Evolutionary conservation across 805 yeast species (phyloP).

Genomic region (Teunomyces lycoperdinae): DNA sequence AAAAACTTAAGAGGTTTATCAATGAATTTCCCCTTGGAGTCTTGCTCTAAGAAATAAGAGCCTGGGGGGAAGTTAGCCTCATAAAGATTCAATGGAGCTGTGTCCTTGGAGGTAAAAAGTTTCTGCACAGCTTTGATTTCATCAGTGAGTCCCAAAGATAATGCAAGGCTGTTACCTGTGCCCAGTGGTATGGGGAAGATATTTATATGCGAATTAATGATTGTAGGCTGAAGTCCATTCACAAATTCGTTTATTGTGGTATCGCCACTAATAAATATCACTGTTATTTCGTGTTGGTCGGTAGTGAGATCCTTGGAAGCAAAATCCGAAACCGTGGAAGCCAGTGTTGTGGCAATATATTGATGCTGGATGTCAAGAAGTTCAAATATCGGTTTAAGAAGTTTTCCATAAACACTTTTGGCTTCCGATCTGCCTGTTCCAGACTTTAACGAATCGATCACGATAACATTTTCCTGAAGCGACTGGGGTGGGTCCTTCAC

Average conservation of each 20-base stretch:
- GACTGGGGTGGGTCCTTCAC: not conserved
- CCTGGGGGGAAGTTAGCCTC: conserved; percentile 41
- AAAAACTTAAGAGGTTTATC: conserved; percentile 33
- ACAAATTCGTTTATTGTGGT: conserved; percentile 78
- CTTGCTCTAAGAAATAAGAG: conserved; percentile 19
- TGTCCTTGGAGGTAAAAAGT: conserved; percentile 27
- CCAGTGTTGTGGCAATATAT: conserved; percentile 43
- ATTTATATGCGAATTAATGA: conserved; percentile 9
- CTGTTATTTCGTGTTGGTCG: conserved; percentile 27
- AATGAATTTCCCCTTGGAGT: conserved; percentile 13
- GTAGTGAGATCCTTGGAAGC: conserved; percentile 23
- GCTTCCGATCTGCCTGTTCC: conserved; percentile 40
- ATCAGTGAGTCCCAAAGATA: conserved; percentile 47
- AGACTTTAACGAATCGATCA: conserved; percentile 51
- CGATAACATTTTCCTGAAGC: conserved; percentile 8
- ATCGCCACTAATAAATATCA: conserved; percentile 78
- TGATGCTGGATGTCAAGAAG: conserved; percentile 31
- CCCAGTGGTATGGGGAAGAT: conserved; percentile 66
- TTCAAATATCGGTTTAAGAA: conserved; percentile 49
- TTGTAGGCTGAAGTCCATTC: conserved; percentile 39
- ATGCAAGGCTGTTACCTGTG: conserved; percentile 80
- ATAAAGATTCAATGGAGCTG: conserved; percentile 43
- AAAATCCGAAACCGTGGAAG: conserved; percentile 37
- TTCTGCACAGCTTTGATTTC: conserved; percentile 29
- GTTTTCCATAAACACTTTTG: conserved; percentile 35